Base-by-base conservation (phyloP, 345 rosid genomes). In the Eucalyptus coolabah region DNA sequence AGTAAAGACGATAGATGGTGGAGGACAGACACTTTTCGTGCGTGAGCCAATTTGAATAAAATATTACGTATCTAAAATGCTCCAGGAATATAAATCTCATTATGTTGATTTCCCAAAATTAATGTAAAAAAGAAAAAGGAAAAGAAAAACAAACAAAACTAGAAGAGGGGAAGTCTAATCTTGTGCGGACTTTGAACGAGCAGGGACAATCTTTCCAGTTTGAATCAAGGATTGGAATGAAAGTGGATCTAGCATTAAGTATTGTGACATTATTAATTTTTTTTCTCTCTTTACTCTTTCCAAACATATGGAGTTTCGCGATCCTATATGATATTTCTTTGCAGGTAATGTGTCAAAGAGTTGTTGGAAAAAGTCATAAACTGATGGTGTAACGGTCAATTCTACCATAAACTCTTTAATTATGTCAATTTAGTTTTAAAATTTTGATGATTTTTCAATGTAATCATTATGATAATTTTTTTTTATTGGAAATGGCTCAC, bases 321-420 rank as follows among this genome's bases (percentile, higher is more conserved):
- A 15, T n/a, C 11, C 1, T 8, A 17, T 16, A 17, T 16, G 80
- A 17, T 32, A 67, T 6, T 67, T 67, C 34, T 12, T 32, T 67
- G 12, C 80, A 67, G 16, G 42, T 32, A 9, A 67, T 32, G 23
- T 32, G 80, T 2, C 1, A 11, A 5, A 8, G 0, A 15, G 32
- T 30, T 6, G 1, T 65, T 3, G n/a, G 0, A 65, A 65, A 65
- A 30, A 30, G 19, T 65, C 10, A 1, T 65, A 28, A 63, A 63
- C 1, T 4, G 1, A 16, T 65, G 7, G 0, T 15, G 8, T 8
- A 4, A 2, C 1, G 9, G 5, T 6, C 3, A 65, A 30, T 30
- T 63, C 1, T 3, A 2, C 4, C 0, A 1, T 65, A 65, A 65
- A n/a, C 3, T 0, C 0, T 65, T 65, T 15, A 65, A n/a, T 65